Evolutionary conservation across 345 rosid genomes (phyloP).

Genomic region (Psidium guajava): DNA sequence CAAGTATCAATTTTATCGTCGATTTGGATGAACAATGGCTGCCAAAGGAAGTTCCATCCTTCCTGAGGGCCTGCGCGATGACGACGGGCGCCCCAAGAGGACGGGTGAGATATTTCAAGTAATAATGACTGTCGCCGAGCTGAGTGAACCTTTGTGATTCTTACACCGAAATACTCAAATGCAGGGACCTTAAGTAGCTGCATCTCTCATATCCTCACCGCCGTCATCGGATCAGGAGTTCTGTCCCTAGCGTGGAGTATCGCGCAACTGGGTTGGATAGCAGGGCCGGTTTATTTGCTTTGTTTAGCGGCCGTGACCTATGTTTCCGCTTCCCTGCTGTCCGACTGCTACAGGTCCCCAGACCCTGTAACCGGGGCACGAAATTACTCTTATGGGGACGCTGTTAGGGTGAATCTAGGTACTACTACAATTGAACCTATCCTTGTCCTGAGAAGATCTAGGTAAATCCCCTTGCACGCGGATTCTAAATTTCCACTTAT

Average conservation of each 20-base stretch:
- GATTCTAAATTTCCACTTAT: neutral
- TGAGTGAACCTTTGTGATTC: neutral
- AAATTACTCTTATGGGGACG: conserved; percentile 25
- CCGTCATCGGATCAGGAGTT: conserved; percentile 37
- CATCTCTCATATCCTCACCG: conserved; percentile 33
- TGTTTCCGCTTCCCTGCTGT: conserved; percentile 33
- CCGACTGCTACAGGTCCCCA: conserved; percentile 40
- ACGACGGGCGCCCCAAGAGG: conserved; percentile 25
- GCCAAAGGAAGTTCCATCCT: neutral
- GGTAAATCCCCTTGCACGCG: neutral
- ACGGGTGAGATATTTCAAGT: conserved; percentile 15
- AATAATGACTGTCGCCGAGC: neutral
- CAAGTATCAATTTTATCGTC: neutral
- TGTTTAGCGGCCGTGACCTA: conserved; percentile 34
- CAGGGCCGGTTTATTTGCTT: conserved; percentile 31
- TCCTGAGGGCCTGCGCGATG: conserved; percentile 3
- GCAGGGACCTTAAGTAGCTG: conserved; percentile 41
- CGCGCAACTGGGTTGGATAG: conserved; percentile 61
- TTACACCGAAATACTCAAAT: neutral
- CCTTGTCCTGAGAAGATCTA: neutral
- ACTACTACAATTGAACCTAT: neutral
- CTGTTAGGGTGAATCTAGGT: conserved; percentile 36
- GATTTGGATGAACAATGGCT: neutral
- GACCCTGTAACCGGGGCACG: conserved; percentile 27
- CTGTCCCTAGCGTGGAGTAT: conserved; percentile 51